Conservation (phyloP, 805 yeast species). For the Metschnikowia santaceciliae region DNA sequence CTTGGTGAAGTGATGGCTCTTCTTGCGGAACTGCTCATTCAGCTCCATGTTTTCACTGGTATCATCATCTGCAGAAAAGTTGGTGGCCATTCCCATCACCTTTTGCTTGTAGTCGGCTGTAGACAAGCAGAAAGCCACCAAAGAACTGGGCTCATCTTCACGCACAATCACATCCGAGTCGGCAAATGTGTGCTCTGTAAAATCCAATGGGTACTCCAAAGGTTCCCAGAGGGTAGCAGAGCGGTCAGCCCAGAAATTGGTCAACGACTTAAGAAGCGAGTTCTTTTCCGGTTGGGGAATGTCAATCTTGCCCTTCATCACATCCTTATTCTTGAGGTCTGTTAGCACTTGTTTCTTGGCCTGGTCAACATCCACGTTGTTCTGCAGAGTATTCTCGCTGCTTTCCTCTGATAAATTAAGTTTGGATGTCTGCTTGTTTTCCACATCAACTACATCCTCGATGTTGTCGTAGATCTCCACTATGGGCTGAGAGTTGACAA, state of each 20-base stretch:
- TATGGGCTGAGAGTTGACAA: slow-evolving; percentile 74
- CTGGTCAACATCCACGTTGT: background rate
- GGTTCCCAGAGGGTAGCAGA: slow-evolving; percentile 96
- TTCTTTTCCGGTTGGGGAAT: slow-evolving; percentile 57
- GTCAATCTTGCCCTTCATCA: slow-evolving; percentile 17
- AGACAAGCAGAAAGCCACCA: slow-evolving; percentile 88
- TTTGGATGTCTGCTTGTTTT: slow-evolving; percentile 13
- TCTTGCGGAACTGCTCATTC: slow-evolving; percentile 30
- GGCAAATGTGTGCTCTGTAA: slow-evolving; percentile 86
- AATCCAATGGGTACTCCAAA: slow-evolving; percentile 71
- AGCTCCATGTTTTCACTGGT: slow-evolving; percentile 21
- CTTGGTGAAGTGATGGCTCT: slow-evolving; percentile 35
- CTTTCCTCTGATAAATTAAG: background rate
- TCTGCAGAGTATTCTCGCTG: background rate
- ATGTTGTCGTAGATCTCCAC: slow-evolving; percentile 88
- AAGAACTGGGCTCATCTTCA: slow-evolving; percentile 94
- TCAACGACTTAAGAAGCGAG: slow-evolving; percentile 74
- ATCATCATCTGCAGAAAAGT: slow-evolving; percentile 10
- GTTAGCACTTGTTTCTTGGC: background rate
- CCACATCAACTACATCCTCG: slow-evolving; percentile 74
- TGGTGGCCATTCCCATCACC: slow-evolving; percentile 36
- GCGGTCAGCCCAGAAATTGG: slow-evolving; percentile 96
- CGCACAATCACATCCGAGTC: slow-evolving; percentile 91
- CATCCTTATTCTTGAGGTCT: slow-evolving; percentile 1
- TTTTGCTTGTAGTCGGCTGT: slow-evolving; percentile 77